Evolutionary conservation across 495 filamentous ascomycete genomes (phyloP), one percentile per base, ranked within the genome.

Genomic region (Rhypophila decipiens): DNA sequence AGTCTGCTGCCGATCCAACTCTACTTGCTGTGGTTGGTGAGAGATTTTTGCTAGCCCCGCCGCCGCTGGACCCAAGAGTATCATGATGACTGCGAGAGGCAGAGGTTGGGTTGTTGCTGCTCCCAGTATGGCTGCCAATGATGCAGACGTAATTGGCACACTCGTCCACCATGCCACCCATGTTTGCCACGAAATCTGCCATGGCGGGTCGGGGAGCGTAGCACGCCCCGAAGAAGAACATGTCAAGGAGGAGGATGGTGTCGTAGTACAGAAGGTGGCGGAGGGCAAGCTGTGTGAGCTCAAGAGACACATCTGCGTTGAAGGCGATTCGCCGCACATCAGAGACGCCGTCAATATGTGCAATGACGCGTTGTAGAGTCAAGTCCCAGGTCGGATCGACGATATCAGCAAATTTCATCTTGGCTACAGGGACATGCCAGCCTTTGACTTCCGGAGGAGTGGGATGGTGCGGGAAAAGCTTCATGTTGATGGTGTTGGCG

Each of bases 401-500:
- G 35, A 79, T 70, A 46, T 74, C 71, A 51, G 64, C 51, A 27
- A 93, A 84, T 37, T 86, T 84, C 49, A 94, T 85, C 52, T 88
- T 95, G 52, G 87, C 83, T 13, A 97, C 76, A 11, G 93, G 93
- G 9, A 98, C 94, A 57, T 96, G 87, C 82, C 84, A 94, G 7
- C 87, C 74, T 53, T 82, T 82, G 47, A 96, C 81, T 5, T 79
- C 74, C 0, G 90, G 82, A 0, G 91, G 90, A 5, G 80, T 78
- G 2, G 82, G 76, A 56, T 90, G 89, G 41, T 84, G 79, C 0
- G 88, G 88, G 67, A 96, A 95, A 40, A 95, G 79, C 63, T 96
- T 96, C 74, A 98, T 86, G 66, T 96, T 96, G 60, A 98, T 79
- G 10, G 88, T 95, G 68, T 95, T 96, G 50, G 87, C 81, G 50